Conservation (phyloP, 2,329 filamentous ascomycete species). For the Alternaria novae-zelandiae region DNA sequence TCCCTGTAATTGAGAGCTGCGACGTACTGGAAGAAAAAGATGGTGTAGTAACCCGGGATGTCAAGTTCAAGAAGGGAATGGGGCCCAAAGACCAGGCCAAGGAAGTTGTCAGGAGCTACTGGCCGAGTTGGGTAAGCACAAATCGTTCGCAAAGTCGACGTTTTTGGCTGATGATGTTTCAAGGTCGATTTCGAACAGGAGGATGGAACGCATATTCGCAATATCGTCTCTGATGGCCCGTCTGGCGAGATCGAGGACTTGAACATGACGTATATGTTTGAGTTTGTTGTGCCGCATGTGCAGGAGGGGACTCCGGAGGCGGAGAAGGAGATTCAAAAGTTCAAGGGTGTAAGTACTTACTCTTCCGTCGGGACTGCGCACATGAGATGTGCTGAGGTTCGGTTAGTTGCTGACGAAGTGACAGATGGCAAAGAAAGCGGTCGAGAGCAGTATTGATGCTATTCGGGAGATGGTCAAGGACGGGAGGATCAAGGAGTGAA, state of each 20-base stretch:
- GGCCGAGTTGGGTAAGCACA: conserved; percentile 49
- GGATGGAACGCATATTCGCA: conserved; percentile 52
- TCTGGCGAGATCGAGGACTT: conserved; percentile 42
- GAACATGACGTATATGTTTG: conserved; percentile 57
- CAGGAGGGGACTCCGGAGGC: conserved; percentile 45
- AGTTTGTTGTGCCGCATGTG: conserved; percentile 48
- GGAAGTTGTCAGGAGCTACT: conserved; percentile 50
- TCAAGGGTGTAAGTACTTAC: conserved; percentile 28
- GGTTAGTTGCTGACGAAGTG: conserved; percentile 8
- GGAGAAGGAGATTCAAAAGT: conserved; percentile 31
- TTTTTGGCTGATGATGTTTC: background rate
- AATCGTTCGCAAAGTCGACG: background rate
- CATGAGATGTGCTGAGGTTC: background rate
- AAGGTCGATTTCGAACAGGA: conserved; percentile 56
- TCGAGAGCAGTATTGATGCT: conserved; percentile 51
- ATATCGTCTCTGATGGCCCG: conserved; percentile 52
- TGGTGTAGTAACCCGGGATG: conserved; percentile 42
- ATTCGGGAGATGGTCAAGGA: conserved; percentile 53
- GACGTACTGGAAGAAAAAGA: conserved; percentile 51
- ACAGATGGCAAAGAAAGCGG: conserved; percentile 50
- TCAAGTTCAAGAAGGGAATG: conserved; percentile 49
- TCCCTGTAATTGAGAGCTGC: conserved; percentile 52
- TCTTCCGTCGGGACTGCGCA: background rate
- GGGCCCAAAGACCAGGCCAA: conserved; percentile 37
- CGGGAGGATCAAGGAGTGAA: conserved; percentile 36